phyloP scores from a whole-genome alignment of 306 rosid species.

The Begonia peltatifolia region DNA sequence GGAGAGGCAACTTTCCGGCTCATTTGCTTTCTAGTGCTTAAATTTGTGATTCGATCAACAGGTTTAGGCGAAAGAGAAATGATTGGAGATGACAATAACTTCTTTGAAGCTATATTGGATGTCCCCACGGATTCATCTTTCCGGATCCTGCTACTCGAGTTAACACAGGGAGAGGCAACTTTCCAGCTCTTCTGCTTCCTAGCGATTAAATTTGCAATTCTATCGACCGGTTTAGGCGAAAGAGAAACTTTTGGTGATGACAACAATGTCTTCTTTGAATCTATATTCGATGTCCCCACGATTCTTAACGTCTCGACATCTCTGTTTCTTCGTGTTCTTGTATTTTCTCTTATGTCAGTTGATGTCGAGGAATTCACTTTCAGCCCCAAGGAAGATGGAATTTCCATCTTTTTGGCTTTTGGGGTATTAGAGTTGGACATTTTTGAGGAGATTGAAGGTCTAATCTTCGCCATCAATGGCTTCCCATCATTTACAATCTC shows the following conservation, averaged over 20 bases:
- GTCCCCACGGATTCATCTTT: conserved; percentile 19
- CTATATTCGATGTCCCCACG: conserved; percentile 16
- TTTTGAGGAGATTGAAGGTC: conserved; percentile 16
- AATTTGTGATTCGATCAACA: conserved; percentile 19
- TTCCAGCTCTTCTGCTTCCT: conserved; percentile 30
- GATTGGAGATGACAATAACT: conserved; percentile 18
- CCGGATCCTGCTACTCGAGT: conserved; percentile 13
- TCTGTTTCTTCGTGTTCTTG: conserved; percentile 14
- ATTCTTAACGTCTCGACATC: conserved; percentile 27
- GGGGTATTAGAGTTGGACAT: conserved; percentile 12
- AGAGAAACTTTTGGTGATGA: conserved; percentile 15
- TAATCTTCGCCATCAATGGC: conserved; percentile 20
- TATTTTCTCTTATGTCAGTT: conserved; percentile 16
- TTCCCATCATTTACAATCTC: conserved; percentile 18
- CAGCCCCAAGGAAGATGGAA: conserved; percentile 16
- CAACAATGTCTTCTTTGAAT: conserved; percentile 26
- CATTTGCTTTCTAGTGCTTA: conserved; percentile 21
- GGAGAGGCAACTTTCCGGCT: conserved; percentile 22
- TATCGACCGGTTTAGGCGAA: conserved; percentile 27
- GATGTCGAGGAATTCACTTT: conserved; percentile 21
- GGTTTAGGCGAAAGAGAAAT: conserved; percentile 27
- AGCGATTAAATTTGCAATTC: conserved; percentile 19
- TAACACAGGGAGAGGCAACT: conserved; percentile 12
- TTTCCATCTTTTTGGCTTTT: conserved; percentile 22
- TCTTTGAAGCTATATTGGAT: conserved; percentile 27